Percentiles rank a stretch among this genome's conserved stretches.
Evolutionary conservation across 177 flowering plant species (phyloP).

Genomic region (Vitis hybrid): DNA sequence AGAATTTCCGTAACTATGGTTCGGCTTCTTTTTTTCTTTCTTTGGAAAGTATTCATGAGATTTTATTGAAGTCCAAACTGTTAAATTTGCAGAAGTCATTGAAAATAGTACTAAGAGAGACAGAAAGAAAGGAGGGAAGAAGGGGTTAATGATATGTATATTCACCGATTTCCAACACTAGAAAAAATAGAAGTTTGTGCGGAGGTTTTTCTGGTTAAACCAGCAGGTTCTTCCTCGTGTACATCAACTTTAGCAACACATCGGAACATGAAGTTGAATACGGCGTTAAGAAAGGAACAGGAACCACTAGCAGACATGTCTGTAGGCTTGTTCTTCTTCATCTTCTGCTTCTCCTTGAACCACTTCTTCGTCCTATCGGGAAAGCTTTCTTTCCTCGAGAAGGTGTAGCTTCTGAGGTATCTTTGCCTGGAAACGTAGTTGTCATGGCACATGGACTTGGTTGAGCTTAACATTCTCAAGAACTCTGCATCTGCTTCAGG

Average conservation of each 20-base stretch:
- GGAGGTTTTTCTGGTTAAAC: neutral
- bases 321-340: neutral
- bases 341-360: neutral
- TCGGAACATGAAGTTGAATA: neutral
- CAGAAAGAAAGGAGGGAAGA: neutral
- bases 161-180: neutral
- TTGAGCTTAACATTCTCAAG: constrained; percentile 9
- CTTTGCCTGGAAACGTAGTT: constrained; percentile 20
- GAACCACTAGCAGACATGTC: neutral
- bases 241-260: constrained; percentile 5
- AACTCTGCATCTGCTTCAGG: constrained; percentile 35
- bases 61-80: no score
- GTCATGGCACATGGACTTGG: neutral
- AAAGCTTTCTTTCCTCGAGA: neutral
- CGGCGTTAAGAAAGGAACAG: neutral
- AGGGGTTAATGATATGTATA: no score
- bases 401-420: constrained; percentile 28
- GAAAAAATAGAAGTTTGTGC: neutral
- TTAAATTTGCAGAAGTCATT: no score
- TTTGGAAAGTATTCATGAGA: no score
- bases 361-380: neutral
- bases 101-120: no score
- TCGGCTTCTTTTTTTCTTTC: fast-evolving
- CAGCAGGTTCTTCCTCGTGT: neutral
- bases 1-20: no score